Conservation (phyloP, 139 green algal genomes). For the Coelastrella sp. region DNA sequence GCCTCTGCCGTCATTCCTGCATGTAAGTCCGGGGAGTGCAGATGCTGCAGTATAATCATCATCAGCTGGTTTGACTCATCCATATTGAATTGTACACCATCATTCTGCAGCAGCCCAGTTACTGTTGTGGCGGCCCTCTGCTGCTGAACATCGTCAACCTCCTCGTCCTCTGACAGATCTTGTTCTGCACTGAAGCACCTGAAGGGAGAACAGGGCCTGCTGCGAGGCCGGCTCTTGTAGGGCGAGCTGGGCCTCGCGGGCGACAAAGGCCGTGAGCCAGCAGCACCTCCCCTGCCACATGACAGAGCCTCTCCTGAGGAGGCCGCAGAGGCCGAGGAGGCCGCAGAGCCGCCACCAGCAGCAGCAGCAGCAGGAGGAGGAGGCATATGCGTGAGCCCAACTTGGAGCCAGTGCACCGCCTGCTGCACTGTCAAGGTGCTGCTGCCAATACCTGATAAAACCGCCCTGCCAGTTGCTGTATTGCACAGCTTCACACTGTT, state of each 20-base stretch:
- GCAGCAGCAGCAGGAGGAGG: background rate
- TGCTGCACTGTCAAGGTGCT: conserved; percentile 7
- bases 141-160: background rate
- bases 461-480: background rate
- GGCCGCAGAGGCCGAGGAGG: no score
- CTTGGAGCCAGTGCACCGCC: conserved; percentile 22
- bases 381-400: conserved; percentile 25
- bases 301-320: background rate
- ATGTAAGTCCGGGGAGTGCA: background rate
- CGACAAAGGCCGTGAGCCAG: background rate
- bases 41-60: conserved; percentile 12
- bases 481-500: background rate
- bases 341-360: no score
- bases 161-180: background rate
- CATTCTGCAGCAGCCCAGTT: conserved; percentile 4
- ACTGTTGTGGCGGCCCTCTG: background rate
- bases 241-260: background rate
- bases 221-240: background rate
- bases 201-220: conserved; percentile 37
- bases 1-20: background rate
- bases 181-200: conserved; percentile 2
- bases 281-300: background rate
- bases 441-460: background rate
- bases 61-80: conserved; percentile 10
- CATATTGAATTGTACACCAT: conserved; percentile 31